Percentiles rank a stretch among this genome's conserved stretches.
These are phyloP conservation scores for Exophiala bonariae DNA, from an alignment of 2,329 filamentous ascomycete genomes.

Conservation along the genomic window DNA sequence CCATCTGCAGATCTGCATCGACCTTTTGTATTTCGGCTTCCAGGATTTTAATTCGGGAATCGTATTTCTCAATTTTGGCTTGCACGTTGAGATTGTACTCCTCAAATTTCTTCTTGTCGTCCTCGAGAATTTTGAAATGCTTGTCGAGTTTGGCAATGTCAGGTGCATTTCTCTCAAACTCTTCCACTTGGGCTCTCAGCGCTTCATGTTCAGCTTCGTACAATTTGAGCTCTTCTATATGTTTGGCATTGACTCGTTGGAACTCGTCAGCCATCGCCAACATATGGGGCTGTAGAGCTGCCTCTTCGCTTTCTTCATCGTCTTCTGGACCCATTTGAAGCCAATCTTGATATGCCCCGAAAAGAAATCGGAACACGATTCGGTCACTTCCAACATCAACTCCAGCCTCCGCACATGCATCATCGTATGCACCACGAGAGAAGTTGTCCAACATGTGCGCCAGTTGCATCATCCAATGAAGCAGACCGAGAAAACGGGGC, in stretches of 20 bases:
- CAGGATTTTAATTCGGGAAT: conserved; percentile 75
- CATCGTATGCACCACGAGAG: conserved; percentile 74
- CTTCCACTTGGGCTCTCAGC: conserved; percentile 81
- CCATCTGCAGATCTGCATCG: conserved; percentile 70
- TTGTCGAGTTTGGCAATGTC: conserved; percentile 82
- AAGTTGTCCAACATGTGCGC: conserved; percentile 92
- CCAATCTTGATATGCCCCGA: conserved; percentile 90
- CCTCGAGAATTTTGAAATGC: conserved; percentile 89
- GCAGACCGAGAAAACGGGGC: conserved; percentile 87
- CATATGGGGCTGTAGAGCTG: conserved; percentile 77
- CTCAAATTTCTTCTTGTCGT: conserved; percentile 93
- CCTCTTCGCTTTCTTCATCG: conserved; percentile 78
- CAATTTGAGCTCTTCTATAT: conserved; percentile 77
- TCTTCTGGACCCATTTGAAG: conserved; percentile 87
- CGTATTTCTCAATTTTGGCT: conserved; percentile 85
- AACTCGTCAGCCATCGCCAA: conserved; percentile 87
- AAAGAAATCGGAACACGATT: conserved; percentile 92
- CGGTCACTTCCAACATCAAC: conserved; percentile 86
- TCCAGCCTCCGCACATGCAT: conserved; percentile 83
- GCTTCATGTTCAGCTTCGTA: conserved; percentile 83
- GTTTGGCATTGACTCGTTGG: conserved; percentile 78
- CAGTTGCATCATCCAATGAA: conserved; percentile 99
- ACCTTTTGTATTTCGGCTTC: conserved; percentile 83
- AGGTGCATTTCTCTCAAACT: conserved; percentile 81
- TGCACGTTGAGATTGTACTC: conserved; percentile 86